Evolutionary conservation across 2,329 filamentous ascomycete genomes (phyloP).

Genomic region (Cyphellophora attinorum): DNA sequence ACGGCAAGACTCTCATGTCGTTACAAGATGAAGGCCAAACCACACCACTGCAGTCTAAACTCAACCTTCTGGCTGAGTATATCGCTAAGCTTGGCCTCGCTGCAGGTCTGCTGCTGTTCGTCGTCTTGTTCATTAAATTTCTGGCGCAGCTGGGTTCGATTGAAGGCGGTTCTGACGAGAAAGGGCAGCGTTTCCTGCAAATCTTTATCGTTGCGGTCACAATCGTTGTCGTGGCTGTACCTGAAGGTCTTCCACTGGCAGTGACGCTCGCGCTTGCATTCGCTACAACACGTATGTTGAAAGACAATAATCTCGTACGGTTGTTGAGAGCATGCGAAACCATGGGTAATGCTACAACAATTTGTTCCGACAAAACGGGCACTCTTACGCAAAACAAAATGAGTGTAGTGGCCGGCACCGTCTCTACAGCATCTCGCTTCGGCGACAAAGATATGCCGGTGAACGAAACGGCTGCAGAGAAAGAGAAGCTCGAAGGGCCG

Average conservation of each 20-base stretch:
- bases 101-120: conserved; percentile 65
- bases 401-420: conserved; percentile 48
- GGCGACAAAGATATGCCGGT: conserved; percentile 28
- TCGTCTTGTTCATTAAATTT: conserved; percentile 72
- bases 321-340: conserved; percentile 51
- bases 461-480: conserved; percentile 19
- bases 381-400: conserved; percentile 57
- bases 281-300: conserved; percentile 54
- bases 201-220: conserved; percentile 51
- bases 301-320: conserved; percentile 54
- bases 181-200: conserved; percentile 49
- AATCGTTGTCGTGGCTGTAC: conserved; percentile 51
- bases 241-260: conserved; percentile 51
- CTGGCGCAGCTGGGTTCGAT: conserved; percentile 50
- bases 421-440: conserved; percentile 38
- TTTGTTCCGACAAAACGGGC: conserved; percentile 59
- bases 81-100: conserved; percentile 67
- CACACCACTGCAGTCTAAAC: conserved; percentile 67
- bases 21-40: conserved; percentile 67
- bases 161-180: conserved; percentile 33
- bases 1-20: conserved; percentile 71
- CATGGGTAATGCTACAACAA: conserved; percentile 55
- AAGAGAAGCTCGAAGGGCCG: conserved; percentile 11
- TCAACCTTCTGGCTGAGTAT: conserved; percentile 68
- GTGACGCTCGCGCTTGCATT: conserved; percentile 54